phyloP scores from a whole-genome alignment of 164 flowering plant species.

The Annona cherimola region DNA sequence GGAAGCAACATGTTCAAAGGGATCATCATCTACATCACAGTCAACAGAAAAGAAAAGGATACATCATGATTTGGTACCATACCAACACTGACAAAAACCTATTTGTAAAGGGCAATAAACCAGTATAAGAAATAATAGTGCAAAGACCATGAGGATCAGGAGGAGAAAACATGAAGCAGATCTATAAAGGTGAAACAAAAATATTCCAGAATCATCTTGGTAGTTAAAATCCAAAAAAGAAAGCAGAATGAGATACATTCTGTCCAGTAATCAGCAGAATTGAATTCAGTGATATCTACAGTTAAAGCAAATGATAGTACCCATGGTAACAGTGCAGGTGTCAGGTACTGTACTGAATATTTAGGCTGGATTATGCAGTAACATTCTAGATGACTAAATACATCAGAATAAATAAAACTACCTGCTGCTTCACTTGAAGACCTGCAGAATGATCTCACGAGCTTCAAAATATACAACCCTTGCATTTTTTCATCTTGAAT shows the following conservation, averaged over 20 bases:
- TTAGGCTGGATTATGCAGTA: neutral
- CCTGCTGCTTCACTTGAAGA: slow-evolving; percentile 54
- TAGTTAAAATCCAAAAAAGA: neutral
- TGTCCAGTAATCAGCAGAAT: neutral
- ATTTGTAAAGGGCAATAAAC: neutral
- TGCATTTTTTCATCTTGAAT: slow-evolving; percentile 74
- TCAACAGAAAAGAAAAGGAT: slow-evolving; percentile 6
- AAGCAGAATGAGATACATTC: neutral
- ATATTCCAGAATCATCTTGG: neutral
- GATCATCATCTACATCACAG: slow-evolving; percentile 68
- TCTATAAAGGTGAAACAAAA: neutral
- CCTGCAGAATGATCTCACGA: slow-evolving; percentile 88
- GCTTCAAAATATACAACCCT: slow-evolving; percentile 84
- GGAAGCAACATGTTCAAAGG: slow-evolving; percentile 88
- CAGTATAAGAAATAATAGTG: neutral
- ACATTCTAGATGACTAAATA: neutral
- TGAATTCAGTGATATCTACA: neutral
- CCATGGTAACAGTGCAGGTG: neutral
- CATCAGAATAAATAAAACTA: slow-evolving; percentile 14
- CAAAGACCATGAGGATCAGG: neutral
- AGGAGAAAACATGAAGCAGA: neutral
- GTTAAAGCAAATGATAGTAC: neutral
- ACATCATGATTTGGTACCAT: neutral
- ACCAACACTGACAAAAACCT: neutral
- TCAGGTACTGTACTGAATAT: neutral